Evolutionary conservation across 2,329 filamentous ascomycete species (phyloP), one percentile per base, ranked within the genome.

Genomic region (Tolypocladium album): DNA sequence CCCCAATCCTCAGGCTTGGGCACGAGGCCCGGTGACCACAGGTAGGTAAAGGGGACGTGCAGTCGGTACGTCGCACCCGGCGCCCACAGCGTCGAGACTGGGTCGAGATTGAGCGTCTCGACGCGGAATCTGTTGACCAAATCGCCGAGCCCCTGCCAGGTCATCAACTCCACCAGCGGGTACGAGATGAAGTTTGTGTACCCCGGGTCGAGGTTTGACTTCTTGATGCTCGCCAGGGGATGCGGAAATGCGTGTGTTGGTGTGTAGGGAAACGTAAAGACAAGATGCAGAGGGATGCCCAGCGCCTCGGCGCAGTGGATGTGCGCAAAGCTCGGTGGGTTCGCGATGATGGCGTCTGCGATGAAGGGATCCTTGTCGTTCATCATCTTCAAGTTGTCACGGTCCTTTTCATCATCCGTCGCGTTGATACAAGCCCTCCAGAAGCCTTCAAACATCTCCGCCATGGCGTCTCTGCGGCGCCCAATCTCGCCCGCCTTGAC

Each of bases 201-300:
- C 24, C 83, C 84, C 1, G 82, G 79, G 66, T 92, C 88, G 11
- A 90, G 82, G 64, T 90, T 90, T 20, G 82, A 85, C 62, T 81
- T 82, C 67, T 87, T 89, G 71, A 93, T 87, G 67, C 85, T 90
- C 12, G 89, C 88, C 57, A 93, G 71, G 0, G 90, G 89, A 69
- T 93, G 89, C 0, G 89, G 88, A 64, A 93, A 93, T 0, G 84
- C 80, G 59, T 86, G 81, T 0, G 89, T 92, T 0, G 89, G 88
- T 0, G 85, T 89, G 67, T 90, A 92, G 0, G 89, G 89, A 60
- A 92, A 88, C 61, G 92, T 96, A 70, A 96, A 96, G 87, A 96
- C 94, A 63, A 96, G 76, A 69, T 92, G 88, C 2, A 93, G 72
- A 0, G 90, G 90, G 24, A 92, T 84, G 0, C 89, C 89, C 31